Conservation (phyloP, 73 alveolate species). For the Paramecium sexaurelia region DNA sequence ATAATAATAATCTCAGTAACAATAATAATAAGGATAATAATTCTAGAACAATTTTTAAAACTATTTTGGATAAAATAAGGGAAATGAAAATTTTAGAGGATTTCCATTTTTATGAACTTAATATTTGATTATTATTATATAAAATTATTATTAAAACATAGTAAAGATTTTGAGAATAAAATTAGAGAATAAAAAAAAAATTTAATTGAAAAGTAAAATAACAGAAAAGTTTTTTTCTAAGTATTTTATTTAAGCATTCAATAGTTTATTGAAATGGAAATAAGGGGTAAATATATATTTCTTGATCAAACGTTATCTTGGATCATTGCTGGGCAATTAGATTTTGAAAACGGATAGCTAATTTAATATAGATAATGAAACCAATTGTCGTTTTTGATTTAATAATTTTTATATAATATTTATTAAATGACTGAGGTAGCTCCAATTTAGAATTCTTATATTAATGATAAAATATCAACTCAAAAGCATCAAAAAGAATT, state of each 20-base stretch:
- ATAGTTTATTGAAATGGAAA: no score
- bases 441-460: background rate
- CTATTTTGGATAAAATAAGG: background rate
- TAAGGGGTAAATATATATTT: no score
- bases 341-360: background rate
- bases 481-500: background rate
- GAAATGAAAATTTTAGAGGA: constrained; percentile 18
- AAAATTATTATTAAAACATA: background rate
- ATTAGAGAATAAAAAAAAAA: background rate
- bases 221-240: background rate
- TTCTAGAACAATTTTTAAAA: background rate
- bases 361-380: background rate
- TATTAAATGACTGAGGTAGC: background rate
- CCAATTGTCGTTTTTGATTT: constrained; percentile 23
- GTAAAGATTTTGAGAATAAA: background rate
- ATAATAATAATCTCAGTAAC: background rate
- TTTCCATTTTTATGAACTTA: constrained; percentile 1
- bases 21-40: background rate
- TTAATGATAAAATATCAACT: background rate
- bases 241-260: no score
- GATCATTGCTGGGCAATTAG: no score
- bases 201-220: background rate
- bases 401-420: background rate
- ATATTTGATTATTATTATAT: background rate
- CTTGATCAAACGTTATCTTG: no score